These are phyloP conservation scores for Blastobotrys indianensis DNA, from an alignment of 1,139 yeast genomes.

Conservation along the genomic window DNA sequence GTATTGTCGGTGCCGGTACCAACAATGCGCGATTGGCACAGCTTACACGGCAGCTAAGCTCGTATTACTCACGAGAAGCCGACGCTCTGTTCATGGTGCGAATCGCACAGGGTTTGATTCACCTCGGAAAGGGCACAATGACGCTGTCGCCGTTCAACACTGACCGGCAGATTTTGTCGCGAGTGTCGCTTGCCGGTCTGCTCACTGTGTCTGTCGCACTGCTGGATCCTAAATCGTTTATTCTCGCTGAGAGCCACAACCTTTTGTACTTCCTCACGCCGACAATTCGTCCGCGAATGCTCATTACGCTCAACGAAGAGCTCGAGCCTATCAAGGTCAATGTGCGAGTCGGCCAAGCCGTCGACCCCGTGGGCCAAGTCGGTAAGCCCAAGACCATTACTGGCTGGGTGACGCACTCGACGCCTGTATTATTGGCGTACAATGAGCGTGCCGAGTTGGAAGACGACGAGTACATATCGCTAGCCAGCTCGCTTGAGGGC, in stretches of 20 bases:
- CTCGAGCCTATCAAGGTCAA: slow-evolving; percentile 87
- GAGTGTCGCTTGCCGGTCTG: slow-evolving; percentile 85
- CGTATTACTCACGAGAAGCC: slow-evolving; percentile 85
- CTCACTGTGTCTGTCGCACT: slow-evolving; percentile 80
- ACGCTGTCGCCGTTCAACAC: slow-evolving; percentile 84
- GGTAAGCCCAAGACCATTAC: slow-evolving; percentile 98
- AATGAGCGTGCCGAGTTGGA: slow-evolving; percentile 98
- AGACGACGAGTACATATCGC: slow-evolving; percentile 84
- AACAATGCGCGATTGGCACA: slow-evolving; percentile 97
- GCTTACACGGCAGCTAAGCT: slow-evolving; percentile 86
- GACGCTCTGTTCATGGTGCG: slow-evolving; percentile 90
- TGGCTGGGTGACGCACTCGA: slow-evolving; percentile 98
- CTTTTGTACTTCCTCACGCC: slow-evolving; percentile 82
- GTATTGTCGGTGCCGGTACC: slow-evolving; percentile 97
- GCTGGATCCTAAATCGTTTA: slow-evolving; percentile 72
- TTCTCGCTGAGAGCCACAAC: slow-evolving; percentile 63
- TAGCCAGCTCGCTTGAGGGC: slow-evolving; percentile 83
- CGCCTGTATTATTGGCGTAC: slow-evolving; percentile 87
- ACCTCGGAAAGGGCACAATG: slow-evolving; percentile 92
- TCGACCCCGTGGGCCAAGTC: slow-evolving; percentile 97
- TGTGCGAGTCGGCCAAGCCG: slow-evolving; percentile 98
- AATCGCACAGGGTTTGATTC: slow-evolving; percentile 90
- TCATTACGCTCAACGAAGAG: slow-evolving; percentile 86
- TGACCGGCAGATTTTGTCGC: slow-evolving; percentile 82
- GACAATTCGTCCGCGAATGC: slow-evolving; percentile 88